Evolutionary conservation across 2,329 filamentous ascomycete genomes (phyloP).

Genomic region (Fusarium devonianum): DNA sequence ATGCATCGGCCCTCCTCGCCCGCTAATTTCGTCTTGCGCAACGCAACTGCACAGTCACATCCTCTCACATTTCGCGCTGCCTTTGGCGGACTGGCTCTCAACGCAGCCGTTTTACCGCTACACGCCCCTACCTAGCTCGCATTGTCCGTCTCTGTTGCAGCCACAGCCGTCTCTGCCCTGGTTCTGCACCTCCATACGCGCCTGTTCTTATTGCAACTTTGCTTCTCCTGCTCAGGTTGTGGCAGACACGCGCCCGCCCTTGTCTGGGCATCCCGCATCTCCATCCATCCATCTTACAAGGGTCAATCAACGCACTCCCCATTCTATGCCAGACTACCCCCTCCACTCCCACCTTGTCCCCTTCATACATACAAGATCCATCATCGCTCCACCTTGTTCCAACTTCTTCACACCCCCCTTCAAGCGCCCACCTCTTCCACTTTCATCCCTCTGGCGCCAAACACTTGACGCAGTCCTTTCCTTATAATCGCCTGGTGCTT

Average conservation of each 20-base stretch:
- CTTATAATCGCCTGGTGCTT: constrained; percentile 41
- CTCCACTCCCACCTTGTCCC: constrained; percentile 21
- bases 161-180: constrained; percentile 26
- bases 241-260: constrained; percentile 38
- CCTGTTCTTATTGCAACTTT: constrained; percentile 25
- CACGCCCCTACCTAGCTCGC: constrained; percentile 26
- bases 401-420: constrained; percentile 39
- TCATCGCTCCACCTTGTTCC: constrained; percentile 36
- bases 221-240: constrained; percentile 21
- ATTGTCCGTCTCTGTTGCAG: constrained; percentile 28
- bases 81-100: constrained; percentile 9
- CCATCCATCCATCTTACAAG: constrained; percentile 26
- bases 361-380: constrained; percentile 13
- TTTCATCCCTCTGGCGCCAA: constrained; percentile 41
- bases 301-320: constrained; percentile 21
- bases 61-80: too few relatives aligned
- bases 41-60: constrained; percentile 32
- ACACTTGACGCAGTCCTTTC: constrained; percentile 38
- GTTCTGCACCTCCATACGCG: constrained; percentile 29
- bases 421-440: constrained; percentile 39
- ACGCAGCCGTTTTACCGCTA: constrained; percentile 11
- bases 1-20: constrained; percentile 31
- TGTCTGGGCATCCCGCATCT: constrained; percentile 32
- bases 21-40: constrained; percentile 17
- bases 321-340: too few relatives aligned